These are phyloP conservation scores for Trichoderma sp. DNA, from an alignment of 2,329 filamentous ascomycete genomes.

Conservation along the genomic window DNA sequence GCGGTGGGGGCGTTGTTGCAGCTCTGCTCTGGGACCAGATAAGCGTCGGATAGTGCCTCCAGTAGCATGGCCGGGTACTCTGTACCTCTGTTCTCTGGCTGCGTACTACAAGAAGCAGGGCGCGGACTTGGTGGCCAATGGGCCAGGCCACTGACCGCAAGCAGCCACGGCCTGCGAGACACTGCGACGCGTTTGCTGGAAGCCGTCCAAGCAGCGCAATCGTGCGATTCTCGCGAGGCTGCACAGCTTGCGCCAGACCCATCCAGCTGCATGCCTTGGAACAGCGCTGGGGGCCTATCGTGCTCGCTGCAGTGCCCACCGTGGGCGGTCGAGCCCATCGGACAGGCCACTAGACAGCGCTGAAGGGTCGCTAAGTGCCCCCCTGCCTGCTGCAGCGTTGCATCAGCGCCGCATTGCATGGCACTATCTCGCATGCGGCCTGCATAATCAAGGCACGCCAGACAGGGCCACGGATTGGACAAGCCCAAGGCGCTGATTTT, in stretches of 20 bases:
- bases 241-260: slow-evolving; percentile 11
- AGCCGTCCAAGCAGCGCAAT: slow-evolving; percentile 19
- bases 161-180: slow-evolving; percentile 1
- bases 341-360: slow-evolving; percentile 9
- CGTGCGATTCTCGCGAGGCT: slow-evolving; percentile 20
- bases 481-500: not conserved
- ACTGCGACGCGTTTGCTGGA: slow-evolving; percentile 12
- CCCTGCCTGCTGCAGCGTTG: slow-evolving; percentile 23
- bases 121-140: not conserved
- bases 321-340: slow-evolving; percentile 15
- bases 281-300: slow-evolving; percentile 2
- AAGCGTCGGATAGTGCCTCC: slow-evolving; percentile 4
- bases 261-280: slow-evolving; percentile 16
- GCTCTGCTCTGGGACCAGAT: slow-evolving; percentile 17
- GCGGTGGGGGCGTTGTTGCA: slow-evolving; percentile 16
- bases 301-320: slow-evolving; percentile 12
- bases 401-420: slow-evolving; percentile 24
- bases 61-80: not conserved
- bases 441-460: slow-evolving; percentile 24
- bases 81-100: not conserved
- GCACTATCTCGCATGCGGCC: slow-evolving; percentile 24
- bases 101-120: not conserved
- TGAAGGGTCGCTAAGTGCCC: slow-evolving; percentile 6
- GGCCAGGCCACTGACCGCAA: not conserved
- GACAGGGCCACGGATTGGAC: slow-evolving; percentile 15